These are phyloP conservation scores for Forsythia viridissima DNA, from an alignment of 257 asterid genomes.

Conservation along the genomic window DNA sequence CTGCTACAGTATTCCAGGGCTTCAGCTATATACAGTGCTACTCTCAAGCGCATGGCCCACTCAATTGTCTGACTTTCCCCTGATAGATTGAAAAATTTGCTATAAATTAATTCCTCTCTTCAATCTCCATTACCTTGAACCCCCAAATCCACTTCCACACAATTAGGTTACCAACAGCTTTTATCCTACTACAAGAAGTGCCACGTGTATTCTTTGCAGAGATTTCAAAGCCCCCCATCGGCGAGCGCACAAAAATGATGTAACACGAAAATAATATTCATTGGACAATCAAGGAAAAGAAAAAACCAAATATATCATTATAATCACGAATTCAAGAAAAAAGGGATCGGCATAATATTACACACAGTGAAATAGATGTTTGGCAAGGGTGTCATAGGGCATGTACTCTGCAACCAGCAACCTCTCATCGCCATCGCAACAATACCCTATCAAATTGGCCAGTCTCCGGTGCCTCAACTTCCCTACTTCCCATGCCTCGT, in stretches of 20 bases:
- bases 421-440: slow-evolving; percentile 82
- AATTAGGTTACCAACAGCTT: not conserved
- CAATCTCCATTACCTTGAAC: not conserved
- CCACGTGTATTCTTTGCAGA: not conserved
- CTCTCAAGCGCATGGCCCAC: slow-evolving; percentile 91
- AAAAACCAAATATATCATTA: no score
- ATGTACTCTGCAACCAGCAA: slow-evolving; percentile 69
- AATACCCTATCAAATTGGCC: slow-evolving; percentile 69
- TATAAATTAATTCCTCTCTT: not conserved
- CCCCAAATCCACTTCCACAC: not conserved
- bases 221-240: not conserved
- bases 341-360: not conserved
- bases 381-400: slow-evolving; percentile 73
- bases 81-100: slow-evolving; percentile 21
- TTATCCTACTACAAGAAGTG: not conserved
- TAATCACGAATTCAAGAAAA: not conserved
- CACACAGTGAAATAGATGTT: slow-evolving; percentile 73
- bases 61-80: slow-evolving; percentile 78
- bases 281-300: no score
- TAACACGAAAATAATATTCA: no score
- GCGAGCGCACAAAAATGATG: no score
- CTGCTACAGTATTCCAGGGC: slow-evolving; percentile 62
- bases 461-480: slow-evolving; percentile 56
- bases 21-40: slow-evolving; percentile 60
- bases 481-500: slow-evolving; percentile 69